Conservation (phyloP, 148 eudicot genomes). For the Selenicereus undatus region DNA sequence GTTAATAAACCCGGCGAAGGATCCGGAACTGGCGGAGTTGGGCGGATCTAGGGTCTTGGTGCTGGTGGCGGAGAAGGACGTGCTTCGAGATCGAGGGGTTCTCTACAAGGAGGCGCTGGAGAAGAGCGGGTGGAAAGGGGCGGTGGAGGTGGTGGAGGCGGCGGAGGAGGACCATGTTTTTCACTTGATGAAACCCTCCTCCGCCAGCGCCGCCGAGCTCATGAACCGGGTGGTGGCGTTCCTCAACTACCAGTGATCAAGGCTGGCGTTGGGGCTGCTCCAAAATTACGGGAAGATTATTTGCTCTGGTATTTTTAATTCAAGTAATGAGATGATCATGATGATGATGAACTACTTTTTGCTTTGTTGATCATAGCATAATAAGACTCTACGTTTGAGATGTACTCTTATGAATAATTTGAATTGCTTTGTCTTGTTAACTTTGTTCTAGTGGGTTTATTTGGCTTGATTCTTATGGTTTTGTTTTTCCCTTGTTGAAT, state of each 20-base stretch:
- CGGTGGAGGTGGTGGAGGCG: constrained; percentile 26
- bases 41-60: constrained; percentile 30
- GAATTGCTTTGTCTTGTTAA: too few species aligned
- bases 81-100: constrained; percentile 24
- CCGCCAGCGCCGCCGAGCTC: constrained; percentile 16
- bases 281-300: background rate
- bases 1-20: constrained; percentile 27
- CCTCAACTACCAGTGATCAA: constrained; percentile 14
- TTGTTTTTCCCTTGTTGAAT: too few species aligned
- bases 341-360: too few species aligned
- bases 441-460: too few species aligned
- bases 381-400: too few species aligned
- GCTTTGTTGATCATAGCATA: too few species aligned
- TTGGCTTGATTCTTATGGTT: too few species aligned
- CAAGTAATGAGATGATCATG: too few species aligned
- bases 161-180: constrained; percentile 35
- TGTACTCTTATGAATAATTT: too few species aligned
- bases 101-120: constrained; percentile 26
- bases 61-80: constrained; percentile 32
- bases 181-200: constrained; percentile 10
- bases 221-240: constrained; percentile 20
- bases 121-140: constrained; percentile 37
- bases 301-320: too few species aligned
- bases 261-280: background rate
- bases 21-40: constrained; percentile 18